Conservation (phyloP, 1,139 yeast genomes). For the Debaryomyces fabryi region DNA sequence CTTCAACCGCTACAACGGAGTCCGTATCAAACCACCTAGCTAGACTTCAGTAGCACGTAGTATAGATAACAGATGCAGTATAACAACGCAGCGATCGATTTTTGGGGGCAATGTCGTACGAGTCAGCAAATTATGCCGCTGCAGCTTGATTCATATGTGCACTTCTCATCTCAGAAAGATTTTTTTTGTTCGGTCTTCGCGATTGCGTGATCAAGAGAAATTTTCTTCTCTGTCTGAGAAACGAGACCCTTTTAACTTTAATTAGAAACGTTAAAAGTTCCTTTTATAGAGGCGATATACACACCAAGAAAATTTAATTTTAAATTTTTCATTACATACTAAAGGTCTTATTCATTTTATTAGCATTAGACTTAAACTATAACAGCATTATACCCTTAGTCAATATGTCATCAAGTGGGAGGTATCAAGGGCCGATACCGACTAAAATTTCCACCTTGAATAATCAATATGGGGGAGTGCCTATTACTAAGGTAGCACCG, state of each 20-base stretch:
- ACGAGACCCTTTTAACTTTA: constrained; percentile 7
- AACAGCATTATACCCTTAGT: neutral
- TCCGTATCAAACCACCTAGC: neutral
- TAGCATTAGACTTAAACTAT: neutral
- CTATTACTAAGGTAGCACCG: constrained; percentile 15
- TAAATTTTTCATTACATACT: neutral
- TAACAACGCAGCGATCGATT: neutral
- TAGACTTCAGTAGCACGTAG: neutral
- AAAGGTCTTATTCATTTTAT: neutral
- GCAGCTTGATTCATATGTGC: neutral
- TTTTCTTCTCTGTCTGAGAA: neutral
- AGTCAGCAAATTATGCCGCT: neutral
- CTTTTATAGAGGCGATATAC: neutral
- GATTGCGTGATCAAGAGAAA: constrained; percentile 10
- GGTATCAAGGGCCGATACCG: constrained; percentile 6
- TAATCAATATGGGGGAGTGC: constrained; percentile 1
- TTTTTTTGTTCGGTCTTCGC: neutral
- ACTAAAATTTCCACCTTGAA: constrained; percentile 1
- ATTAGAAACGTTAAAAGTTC: neutral
- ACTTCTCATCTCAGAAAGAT: constrained; percentile 6
- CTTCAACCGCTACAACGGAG: neutral
- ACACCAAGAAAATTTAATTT: neutral
- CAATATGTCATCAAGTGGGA: constrained; percentile 4
- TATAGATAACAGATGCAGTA: neutral
- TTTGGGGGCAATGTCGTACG: neutral